Base-by-base conservation (phyloP, 2,329 filamentous ascomycete genomes). In the Xylariomycetidae sp. region DNA sequence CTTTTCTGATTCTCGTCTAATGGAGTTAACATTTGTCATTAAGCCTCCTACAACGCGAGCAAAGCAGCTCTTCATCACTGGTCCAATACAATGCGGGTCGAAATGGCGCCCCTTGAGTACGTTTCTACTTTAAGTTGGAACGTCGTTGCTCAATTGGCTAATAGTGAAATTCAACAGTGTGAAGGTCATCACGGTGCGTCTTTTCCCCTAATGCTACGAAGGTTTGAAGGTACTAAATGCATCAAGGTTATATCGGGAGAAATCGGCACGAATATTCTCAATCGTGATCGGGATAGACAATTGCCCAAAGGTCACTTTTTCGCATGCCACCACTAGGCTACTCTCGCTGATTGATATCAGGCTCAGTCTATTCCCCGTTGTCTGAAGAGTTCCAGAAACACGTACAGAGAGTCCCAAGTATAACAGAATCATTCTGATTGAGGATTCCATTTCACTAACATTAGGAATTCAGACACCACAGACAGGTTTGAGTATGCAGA, bases 211-310 rank as follows among this genome's bases (percentile, higher is more conserved):
- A 18, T 25, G 14, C 7, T 4, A 9, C 11, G 8, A 23, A 23
- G 8, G n/a, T 34, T 14, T 20, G n/a, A 13, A 16, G 12, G 20
- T 13, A 19, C 6, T 17, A 30, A 15, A 13, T 11, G 9, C 16
- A 17, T 35, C 13, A 33, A 53, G 39, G 22, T 55, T 4, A 54
- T 55, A 4, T 49, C 47, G 0, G 53, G 53, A 1, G 50, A 56
- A 35, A 29, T 56, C 2, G 30, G 44, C n/a, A n/a, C n/a, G n/a
- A n/a, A n/a, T n/a, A n/a, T n/a, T n/a, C n/a, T n/a, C n/a, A n/a
- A n/a, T n/a, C n/a, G n/a, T n/a, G n/a, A n/a, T n/a, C n/a, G n/a
- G n/a, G n/a, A n/a, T n/a, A n/a, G n/a, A n/a, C n/a, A n/a, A n/a
- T n/a, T n/a, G n/a, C n/a, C n/a, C n/a, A n/a, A n/a, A n/a, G n/a